Base-by-base conservation (phyloP, 1,284 basidiomycete species). In the Ceratobasidium sp. region DNA sequence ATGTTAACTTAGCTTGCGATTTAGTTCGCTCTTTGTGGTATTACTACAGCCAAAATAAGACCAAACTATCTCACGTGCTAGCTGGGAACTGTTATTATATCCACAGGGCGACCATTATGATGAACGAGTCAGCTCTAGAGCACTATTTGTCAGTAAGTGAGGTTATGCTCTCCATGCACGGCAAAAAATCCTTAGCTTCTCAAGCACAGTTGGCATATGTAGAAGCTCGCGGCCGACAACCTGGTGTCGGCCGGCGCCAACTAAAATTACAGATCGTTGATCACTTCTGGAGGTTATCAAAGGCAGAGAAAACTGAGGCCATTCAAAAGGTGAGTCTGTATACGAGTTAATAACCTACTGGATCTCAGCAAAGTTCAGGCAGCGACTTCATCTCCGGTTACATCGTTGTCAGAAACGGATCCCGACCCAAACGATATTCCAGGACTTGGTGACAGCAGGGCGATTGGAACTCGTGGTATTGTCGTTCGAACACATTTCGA, bases 401-500 rank as follows among this genome's bases (percentile, higher is more conserved):
- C 52, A 21, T 9, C 23, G 16, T 26, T 50, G 2, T 57, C 26
- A 5, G 65, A 69, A n/a, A 41, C 52, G 3, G 52, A 55, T 21
- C 36, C 59, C 18, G 72, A 73, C 36, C 65, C 57, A 34, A 53
- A 61, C 58, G 65, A 71, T 45, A 57, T 73, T 23, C 57, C 57
- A 21, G 65, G 67, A 21, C 52, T 62, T n/a, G 55, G 16, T 14
- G 43, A 65, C 28, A 73, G 67, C 57, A 45, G 50, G 21, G 43
- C 59, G 6, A 52, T 71, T 3, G 78, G 78, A 0, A 81, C 80
- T 14, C 76, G 83, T 43, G 91, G 90, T 21, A 77, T 92, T 72
- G 78, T 92, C 52, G 78, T 92, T 21, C 86, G 91, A 61, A 88
- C 90, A 5, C 89, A 92, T 77, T 91, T 85, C 18, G 65, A 69